phyloP scores from a whole-genome alignment of 495 filamentous ascomycete genomes.

The Xylaria castorea region DNA sequence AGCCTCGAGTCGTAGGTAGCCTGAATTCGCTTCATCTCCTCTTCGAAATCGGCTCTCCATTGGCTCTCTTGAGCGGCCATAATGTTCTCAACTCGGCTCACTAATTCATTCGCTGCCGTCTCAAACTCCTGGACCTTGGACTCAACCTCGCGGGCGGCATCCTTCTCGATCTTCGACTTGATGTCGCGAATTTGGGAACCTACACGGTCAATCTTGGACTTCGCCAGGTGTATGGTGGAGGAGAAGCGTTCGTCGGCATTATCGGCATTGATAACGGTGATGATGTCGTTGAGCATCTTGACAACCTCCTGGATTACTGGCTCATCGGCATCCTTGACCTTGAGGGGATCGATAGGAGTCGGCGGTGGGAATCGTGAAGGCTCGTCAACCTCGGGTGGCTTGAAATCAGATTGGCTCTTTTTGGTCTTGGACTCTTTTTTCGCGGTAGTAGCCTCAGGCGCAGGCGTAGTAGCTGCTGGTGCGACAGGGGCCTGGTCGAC shows the following conservation, averaged over 20 bases:
- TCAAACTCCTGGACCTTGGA: constrained; percentile 64
- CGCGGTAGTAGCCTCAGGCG: constrained; percentile 30
- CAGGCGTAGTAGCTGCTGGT: constrained; percentile 30
- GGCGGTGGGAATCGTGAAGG: constrained; percentile 65
- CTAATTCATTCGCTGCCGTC: constrained; percentile 68
- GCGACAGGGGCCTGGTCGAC: constrained; percentile 27
- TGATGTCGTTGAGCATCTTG: constrained; percentile 93
- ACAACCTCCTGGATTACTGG: constrained; percentile 91
- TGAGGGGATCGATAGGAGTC: constrained; percentile 74
- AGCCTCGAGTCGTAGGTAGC: constrained; percentile 80
- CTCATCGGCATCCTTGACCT: constrained; percentile 76
- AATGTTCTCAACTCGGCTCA: constrained; percentile 75
- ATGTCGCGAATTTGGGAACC: constrained; percentile 74
- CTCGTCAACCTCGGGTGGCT: constrained; percentile 64
- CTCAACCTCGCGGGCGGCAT: constrained; percentile 78
- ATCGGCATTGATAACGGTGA: constrained; percentile 88
- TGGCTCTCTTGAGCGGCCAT: constrained; percentile 76
- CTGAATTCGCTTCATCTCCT: constrained; percentile 79
- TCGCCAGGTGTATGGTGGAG: constrained; percentile 78
- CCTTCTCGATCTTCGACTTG: constrained; percentile 67
- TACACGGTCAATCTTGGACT: constrained; percentile 78
- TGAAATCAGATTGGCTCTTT: constrained; percentile 38
- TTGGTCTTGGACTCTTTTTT: constrained; percentile 24
- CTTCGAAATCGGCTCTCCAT: constrained; percentile 88
- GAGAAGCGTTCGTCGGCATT: constrained; percentile 74